These are phyloP conservation scores for Moesziomyces sp. DNA, from an alignment of 1,284 basidiomycete species.

Conservation along the genomic window DNA sequence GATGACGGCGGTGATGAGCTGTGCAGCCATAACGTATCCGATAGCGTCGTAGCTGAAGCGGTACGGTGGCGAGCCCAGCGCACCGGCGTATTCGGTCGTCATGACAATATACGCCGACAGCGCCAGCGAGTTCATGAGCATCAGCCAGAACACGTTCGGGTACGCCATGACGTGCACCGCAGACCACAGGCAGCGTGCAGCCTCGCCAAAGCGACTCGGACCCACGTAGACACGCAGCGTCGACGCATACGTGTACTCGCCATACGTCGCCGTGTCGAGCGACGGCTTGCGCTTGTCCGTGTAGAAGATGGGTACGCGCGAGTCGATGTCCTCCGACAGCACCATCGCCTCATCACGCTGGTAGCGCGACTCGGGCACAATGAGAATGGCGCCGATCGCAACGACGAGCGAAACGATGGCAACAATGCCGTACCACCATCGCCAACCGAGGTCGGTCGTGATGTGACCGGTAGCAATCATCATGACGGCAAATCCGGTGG, in stretches of 20 bases:
- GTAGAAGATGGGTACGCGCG: conserved; percentile 5
- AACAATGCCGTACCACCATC: conserved; percentile 7
- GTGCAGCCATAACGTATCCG: conserved; percentile 1
- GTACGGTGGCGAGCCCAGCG: conserved; percentile 5
- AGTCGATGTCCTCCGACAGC: conserved; percentile 5
- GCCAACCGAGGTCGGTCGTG: conserved; percentile 2
- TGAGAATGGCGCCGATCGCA: not conserved
- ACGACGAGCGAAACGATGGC: conserved; percentile 8
- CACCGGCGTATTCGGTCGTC: conserved; percentile 6
- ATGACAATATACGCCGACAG: conserved; percentile 5
- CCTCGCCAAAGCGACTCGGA: not conserved
- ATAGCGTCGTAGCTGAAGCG: conserved; percentile 3
- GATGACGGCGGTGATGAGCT: conserved; percentile 1
- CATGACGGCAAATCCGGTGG: conserved; percentile 2
- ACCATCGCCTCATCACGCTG: conserved; percentile 5
- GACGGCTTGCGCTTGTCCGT: conserved; percentile 11
- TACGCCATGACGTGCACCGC: conserved; percentile 1
- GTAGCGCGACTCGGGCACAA: conserved; percentile 7
- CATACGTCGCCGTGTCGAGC: conserved; percentile 6
- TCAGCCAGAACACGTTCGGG: conserved; percentile 5
- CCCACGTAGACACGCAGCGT: conserved; percentile 5
- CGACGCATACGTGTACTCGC: conserved; percentile 3
- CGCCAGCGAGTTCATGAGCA: conserved; percentile 11
- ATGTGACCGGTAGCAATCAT: conserved; percentile 11
- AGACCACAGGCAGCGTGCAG: conserved; percentile 2